Conservation (phyloP, 805 yeast species). For the Candida boleticola region DNA sequence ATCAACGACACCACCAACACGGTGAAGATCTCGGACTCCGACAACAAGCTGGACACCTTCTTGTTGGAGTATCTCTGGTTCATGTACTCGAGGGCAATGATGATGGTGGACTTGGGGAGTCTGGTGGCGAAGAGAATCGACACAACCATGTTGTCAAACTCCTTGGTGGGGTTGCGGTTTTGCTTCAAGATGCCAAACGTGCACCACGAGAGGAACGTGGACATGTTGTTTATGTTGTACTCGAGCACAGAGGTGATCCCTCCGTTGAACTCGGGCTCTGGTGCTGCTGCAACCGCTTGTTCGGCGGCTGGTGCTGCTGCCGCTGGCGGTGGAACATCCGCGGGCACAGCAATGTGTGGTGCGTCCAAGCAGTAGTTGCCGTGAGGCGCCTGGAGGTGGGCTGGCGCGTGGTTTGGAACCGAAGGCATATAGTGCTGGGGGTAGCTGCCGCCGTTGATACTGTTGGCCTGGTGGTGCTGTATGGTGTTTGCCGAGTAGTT, state of each 20-base stretch:
- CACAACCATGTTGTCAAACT: constrained; percentile 58
- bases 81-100: constrained; percentile 76
- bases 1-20: constrained; percentile 67
- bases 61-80: constrained; percentile 51
- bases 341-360: constrained; percentile 4
- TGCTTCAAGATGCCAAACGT: constrained; percentile 66
- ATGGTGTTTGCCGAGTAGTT: constrained; percentile 14
- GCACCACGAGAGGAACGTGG: constrained; percentile 75
- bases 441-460: neutral
- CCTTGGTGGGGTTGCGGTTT: constrained; percentile 38
- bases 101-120: constrained; percentile 76
- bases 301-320: constrained; percentile 6
- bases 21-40: constrained; percentile 45
- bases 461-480: too few relatives aligned
- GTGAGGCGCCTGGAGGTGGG: constrained; percentile 6
- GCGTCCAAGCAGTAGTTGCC: neutral
- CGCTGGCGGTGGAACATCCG: neutral
- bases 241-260: constrained; percentile 79
- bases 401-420: constrained; percentile 6
- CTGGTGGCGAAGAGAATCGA: constrained; percentile 84
- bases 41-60: constrained; percentile 15
- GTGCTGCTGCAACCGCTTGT: neutral
- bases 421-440: neutral
- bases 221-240: constrained; percentile 75
- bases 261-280: constrained; percentile 41